Evolutionary conservation across 2,329 filamentous ascomycete genomes (phyloP), one percentile per base, ranked within the genome.

Genomic region (Ophiostoma sp.): DNA sequence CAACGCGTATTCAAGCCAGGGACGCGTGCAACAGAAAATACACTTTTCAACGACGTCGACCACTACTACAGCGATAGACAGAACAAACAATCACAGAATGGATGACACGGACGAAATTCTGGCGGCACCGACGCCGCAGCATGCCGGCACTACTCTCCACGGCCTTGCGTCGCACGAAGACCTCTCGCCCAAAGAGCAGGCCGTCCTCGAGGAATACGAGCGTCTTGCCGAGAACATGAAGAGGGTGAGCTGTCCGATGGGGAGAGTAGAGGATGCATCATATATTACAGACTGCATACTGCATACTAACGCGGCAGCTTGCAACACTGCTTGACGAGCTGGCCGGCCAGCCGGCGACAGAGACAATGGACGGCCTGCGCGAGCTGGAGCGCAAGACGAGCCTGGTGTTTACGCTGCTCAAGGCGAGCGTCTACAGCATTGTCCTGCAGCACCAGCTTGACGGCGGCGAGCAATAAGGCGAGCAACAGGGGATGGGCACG

Each of bases 341-440:
- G 73, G 89, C 87, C 23, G 85, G 87, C 64, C 86, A 88, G 35
- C 91, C 94, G 0, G 90, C 92, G 31, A 90, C 90, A 7, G 92
- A 91, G 74, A 94, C 96, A 71, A 85, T 96, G 69, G 93, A 99
- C 79, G 90, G 92, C 10, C 84, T 99, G 75, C 85, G 95, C 69
- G 89, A 94, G 62, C 83, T 99, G 69, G 95, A 99, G 83, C 86
- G 95, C 75, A 97, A 98, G 84, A 97, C 94, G 62, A 93, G 93
- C 75, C 83, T 97, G 69, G 94, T 97, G 31, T 98, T 96, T 80
- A 99, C 95, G 73, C 81, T 98, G 78, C 85, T 99, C 78, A 99
- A 99, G 83, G 94, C 95, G 23, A 98, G 94, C 79, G 95, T 99
- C 73, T 99, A 99, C 82, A 96, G 92, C 78, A 99, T 99, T 82